Percentiles rank a stretch among this genome's conserved stretches.
Conservation (phyloP, 208 protist genomes). For the Acanthamoeba culbertsoni region DNA sequence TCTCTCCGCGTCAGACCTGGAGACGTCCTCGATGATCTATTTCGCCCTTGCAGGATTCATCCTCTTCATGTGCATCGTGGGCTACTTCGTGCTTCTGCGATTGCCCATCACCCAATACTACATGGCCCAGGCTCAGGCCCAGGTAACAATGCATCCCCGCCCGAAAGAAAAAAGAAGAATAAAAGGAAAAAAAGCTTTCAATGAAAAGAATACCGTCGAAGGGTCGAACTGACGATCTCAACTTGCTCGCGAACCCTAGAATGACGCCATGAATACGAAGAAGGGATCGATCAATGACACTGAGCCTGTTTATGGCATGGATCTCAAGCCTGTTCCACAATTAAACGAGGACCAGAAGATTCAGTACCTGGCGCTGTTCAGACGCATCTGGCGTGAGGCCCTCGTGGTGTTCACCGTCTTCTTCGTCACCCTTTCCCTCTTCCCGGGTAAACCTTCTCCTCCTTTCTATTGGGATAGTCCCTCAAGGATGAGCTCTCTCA, state of each 20-base stretch:
- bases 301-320: background rate
- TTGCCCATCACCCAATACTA: slow-evolving; percentile 62
- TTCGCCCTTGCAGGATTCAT: slow-evolving; percentile 59
- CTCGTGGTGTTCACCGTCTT: slow-evolving; percentile 69
- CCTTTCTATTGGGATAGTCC: too few species aligned
- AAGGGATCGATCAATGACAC: slow-evolving; percentile 22
- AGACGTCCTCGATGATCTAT: slow-evolving; percentile 54
- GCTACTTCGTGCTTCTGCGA: slow-evolving; percentile 47
- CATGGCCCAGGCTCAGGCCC: background rate
- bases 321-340: background rate
- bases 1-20: background rate
- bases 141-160: too few species aligned
- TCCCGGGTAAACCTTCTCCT: slow-evolving; percentile 68
- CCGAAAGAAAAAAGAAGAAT: background rate
- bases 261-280: background rate
- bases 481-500: too few species aligned
- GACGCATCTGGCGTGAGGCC: slow-evolving; percentile 65
- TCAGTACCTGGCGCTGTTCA: background rate
- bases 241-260: too few species aligned
- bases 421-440: slow-evolving; percentile 69
- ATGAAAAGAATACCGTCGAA: too few species aligned
- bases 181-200: too few species aligned
- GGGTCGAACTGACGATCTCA: too few species aligned
- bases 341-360: background rate
- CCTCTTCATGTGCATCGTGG: slow-evolving; percentile 56